phyloP scores from a whole-genome alignment of 1,284 basidiomycete genomes.

The Malassezia slooffiae region DNA sequence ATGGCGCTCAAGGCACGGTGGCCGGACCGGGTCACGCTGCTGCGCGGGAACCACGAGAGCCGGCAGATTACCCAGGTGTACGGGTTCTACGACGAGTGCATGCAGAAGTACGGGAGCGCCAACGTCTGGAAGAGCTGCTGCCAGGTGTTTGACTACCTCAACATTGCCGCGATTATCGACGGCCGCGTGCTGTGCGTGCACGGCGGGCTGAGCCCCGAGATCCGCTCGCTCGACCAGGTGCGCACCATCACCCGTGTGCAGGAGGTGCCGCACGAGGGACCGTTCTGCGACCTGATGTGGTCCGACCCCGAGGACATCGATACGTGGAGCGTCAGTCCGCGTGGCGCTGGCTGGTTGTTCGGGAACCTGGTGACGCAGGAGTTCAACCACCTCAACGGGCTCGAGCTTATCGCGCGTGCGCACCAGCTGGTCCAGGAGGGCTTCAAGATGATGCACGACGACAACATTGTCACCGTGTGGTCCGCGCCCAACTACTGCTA shows the following conservation, averaged over 20 bases:
- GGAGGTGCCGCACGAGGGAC: conserved; percentile 93
- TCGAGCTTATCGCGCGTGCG: conserved; percentile 74
- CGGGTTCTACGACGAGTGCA: conserved; percentile 62
- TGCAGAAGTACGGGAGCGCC: conserved; percentile 73
- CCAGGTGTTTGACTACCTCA: conserved; percentile 85
- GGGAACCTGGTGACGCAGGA: conserved; percentile 69
- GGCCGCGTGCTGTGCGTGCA: conserved; percentile 82
- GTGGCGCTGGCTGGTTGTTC: conserved; percentile 94
- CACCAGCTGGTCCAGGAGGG: conserved; percentile 75
- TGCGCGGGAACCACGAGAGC: conserved; percentile 89
- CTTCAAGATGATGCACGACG: conserved; percentile 34
- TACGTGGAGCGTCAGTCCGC: conserved; percentile 85
- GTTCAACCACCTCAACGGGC: conserved; percentile 83
- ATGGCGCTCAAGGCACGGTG: conserved; percentile 84
- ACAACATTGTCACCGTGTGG: conserved; percentile 33
- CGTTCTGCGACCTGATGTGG: conserved; percentile 58
- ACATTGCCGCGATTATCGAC: conserved; percentile 87
- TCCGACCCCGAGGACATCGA: conserved; percentile 92
- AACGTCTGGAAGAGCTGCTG: conserved; percentile 53
- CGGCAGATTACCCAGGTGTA: conserved; percentile 96
- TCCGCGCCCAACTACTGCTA: conserved; percentile 38
- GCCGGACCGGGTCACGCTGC: conserved; percentile 77
- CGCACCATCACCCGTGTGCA: conserved; percentile 79
- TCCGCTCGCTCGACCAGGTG: conserved; percentile 57
- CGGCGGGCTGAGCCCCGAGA: conserved; percentile 76